Evolutionary conservation across 2,329 filamentous ascomycete genomes (phyloP).

Genomic region (Daldinia sp.): DNA sequence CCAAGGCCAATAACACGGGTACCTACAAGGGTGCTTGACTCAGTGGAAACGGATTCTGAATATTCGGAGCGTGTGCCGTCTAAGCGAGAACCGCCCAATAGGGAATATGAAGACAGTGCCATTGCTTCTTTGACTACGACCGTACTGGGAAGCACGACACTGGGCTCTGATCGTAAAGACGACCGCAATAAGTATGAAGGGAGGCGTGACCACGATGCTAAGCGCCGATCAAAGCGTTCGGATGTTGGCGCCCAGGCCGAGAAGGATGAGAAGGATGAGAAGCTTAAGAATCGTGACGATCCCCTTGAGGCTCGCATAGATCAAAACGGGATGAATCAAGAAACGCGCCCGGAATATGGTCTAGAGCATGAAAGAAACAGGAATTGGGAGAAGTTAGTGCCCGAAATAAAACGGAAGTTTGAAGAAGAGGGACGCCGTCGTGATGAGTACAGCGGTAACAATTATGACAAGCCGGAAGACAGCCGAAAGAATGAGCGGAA

Average conservation of each 20-base stretch:
- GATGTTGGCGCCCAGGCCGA: conserved; percentile 33
- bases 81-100: conserved; percentile 52
- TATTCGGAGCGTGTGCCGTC: conserved; percentile 50
- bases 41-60: conserved; percentile 51
- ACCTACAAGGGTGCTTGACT: conserved; percentile 71
- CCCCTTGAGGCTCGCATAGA: conserved; percentile 40
- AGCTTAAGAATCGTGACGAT: conserved; percentile 41
- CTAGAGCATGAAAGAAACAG: conserved; percentile 36
- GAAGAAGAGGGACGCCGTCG: conserved; percentile 37
- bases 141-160: conserved; percentile 55
- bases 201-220: conserved; percentile 47
- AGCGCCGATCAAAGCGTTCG: conserved; percentile 42
- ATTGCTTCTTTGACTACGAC: conserved; percentile 59
- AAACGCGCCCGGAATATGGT: conserved; percentile 36
- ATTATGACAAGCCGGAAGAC: conserved; percentile 37
- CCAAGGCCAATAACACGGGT: conserved; percentile 82
- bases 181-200: conserved; percentile 45
- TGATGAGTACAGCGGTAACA: conserved; percentile 43
- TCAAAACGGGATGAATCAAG: conserved; percentile 30
- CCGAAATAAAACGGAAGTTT: conserved; percentile 31
- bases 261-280: conserved; percentile 40
- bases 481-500: conserved; percentile 42
- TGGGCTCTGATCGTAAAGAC: conserved; percentile 50
- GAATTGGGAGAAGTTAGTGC: conserved; percentile 33
- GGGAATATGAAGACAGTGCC: conserved; percentile 56